Percentiles rank a stretch among this genome's conserved stretches.
These are phyloP conservation scores for Pseudozyma tsukubaensis DNA, from an alignment of 1,284 basidiomycete species.

Conservation along the genomic window DNA sequence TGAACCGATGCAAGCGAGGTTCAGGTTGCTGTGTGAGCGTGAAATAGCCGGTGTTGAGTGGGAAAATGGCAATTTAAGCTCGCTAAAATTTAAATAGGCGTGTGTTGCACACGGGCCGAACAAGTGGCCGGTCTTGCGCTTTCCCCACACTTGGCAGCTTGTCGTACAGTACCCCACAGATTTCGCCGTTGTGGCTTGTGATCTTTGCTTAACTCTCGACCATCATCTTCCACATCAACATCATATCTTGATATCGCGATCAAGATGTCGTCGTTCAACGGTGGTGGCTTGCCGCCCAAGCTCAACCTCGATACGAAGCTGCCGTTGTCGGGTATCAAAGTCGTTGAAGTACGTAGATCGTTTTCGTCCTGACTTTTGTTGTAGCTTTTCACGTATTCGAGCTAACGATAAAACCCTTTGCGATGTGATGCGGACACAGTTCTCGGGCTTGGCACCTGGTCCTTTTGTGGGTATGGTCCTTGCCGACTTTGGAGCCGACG, in stretches of 20 bases:
- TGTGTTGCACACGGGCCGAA: constrained; percentile 6
- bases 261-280: constrained; percentile 23
- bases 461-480: constrained; percentile 81
- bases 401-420: neutral
- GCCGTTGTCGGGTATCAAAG: constrained; percentile 38
- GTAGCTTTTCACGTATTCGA: neutral
- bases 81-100: constrained; percentile 15
- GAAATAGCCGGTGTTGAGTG: constrained; percentile 3
- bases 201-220: neutral
- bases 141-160: neutral
- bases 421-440: constrained; percentile 71
- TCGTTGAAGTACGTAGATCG: constrained; percentile 34
- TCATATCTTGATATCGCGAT: neutral
- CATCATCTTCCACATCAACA: constrained; percentile 4
- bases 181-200: neutral
- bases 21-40: neutral
- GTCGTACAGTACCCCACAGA: neutral
- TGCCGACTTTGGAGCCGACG: constrained; percentile 83
- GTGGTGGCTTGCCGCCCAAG: constrained; percentile 28
- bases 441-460: constrained; percentile 84
- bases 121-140: constrained; percentile 14
- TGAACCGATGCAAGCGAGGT: neutral
- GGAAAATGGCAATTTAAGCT: constrained; percentile 22
- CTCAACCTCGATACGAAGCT: constrained; percentile 23
- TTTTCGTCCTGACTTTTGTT: neutral